These are phyloP conservation scores for Metschnikowia continentalis DNA, from an alignment of 805 yeast species.

Conservation along the genomic window DNA sequence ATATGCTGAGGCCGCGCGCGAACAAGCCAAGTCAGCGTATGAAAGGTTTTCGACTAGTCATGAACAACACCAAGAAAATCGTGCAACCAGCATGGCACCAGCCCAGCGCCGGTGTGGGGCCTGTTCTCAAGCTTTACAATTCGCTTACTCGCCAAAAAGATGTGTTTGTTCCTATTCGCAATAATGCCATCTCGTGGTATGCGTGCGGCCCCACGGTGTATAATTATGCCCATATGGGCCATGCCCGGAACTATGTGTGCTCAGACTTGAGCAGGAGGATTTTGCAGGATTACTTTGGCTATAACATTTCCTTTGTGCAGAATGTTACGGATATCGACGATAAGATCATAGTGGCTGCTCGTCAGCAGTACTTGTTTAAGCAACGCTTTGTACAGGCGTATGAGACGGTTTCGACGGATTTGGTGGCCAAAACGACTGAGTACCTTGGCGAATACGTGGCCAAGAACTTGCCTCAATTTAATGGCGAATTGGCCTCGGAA, in stretches of 20 bases:
- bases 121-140: slow-evolving; percentile 64
- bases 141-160: slow-evolving; percentile 79
- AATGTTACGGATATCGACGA: slow-evolving; percentile 99
- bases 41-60: slow-evolving; percentile 10
- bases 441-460: slow-evolving; percentile 49
- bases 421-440: slow-evolving; percentile 35
- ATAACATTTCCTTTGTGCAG: slow-evolving; percentile 82
- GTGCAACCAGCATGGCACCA: slow-evolving; percentile 37
- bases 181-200: slow-evolving; percentile 82
- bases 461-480: slow-evolving; percentile 50
- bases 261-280: slow-evolving; percentile 90
- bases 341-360: slow-evolving; percentile 90
- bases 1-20: neutral
- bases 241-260: slow-evolving; percentile 94
- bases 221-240: slow-evolving; percentile 96
- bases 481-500: slow-evolving; percentile 24
- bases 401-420: slow-evolving; percentile 27
- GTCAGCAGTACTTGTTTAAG: slow-evolving; percentile 80
- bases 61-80: slow-evolving; percentile 28
- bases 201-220: slow-evolving; percentile 98
- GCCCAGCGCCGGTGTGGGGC: slow-evolving; percentile 16
- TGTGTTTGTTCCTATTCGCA: slow-evolving; percentile 65
- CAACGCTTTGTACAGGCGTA: slow-evolving; percentile 40
- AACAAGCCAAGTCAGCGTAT: neutral
- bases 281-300: slow-evolving; percentile 86